Evolutionary conservation across 805 yeast species (phyloP), one percentile per base, ranked within the genome.

Genomic region (Tetrapisispora namnaoensis): DNA sequence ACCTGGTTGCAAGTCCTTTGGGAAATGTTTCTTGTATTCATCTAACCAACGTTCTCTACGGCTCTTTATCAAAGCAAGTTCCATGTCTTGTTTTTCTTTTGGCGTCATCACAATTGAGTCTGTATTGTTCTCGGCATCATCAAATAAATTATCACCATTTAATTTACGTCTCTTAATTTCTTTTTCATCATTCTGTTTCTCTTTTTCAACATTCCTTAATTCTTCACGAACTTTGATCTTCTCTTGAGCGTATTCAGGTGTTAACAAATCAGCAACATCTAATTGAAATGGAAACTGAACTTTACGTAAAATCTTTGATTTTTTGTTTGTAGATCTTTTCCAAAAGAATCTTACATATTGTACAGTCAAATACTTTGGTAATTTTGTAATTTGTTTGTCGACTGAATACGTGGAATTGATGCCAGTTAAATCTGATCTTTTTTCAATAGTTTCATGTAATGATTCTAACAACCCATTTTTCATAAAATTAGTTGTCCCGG

Each of bases 261-360:
- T 89, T 57, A 93, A 74, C 70, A 90, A 71, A 62, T 90, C 97
- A 17, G 90, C 77, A 37, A 88, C 73, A 65, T 93, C 99, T 50
- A 91, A 72, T 66, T 86, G 93, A 69, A 89, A 86, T 39, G 99
- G 99, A 70, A 93, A 93, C 54, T 83, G 86, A 24, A 93, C 99
- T 70, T 84, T 88, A 65, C 99, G 82, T 65, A 93, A 74, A 63
- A 93, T 93, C 69, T 93, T 93, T 18, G 96, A 85, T 71, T 93
- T 93, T 68, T 84, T 86, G 55, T 79, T 79, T 3, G 95, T 86
- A 50, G 91, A 95, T 62, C 91, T 79, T 64, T 91, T 86, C 99
- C 99, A 93, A 67, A 81, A 93, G 65, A 93, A 93, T 62, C 99
- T 78, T 53, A 93, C 93, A 68, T 86, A 93, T 64, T 93, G 95